Evolutionary conservation across 78 protist genomes (phyloP).

Genomic region (Planoprotostelium fungivorum): DNA sequence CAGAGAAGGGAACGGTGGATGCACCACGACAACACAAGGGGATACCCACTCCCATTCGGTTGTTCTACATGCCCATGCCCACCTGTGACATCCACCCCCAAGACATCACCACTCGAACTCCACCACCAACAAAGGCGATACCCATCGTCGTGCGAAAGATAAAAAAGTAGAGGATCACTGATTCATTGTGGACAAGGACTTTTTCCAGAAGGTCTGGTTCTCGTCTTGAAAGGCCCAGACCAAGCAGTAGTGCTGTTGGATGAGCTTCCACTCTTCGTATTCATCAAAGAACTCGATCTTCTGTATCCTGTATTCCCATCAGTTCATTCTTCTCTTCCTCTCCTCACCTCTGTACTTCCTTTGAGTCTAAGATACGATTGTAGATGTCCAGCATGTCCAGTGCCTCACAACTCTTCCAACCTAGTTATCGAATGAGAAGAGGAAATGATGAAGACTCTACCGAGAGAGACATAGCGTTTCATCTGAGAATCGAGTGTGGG

Average conservation of each 20-base stretch:
- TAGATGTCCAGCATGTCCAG: constrained; percentile 42
- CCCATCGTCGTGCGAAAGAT: no score
- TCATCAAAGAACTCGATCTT: constrained; percentile 52
- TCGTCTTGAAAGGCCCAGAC: constrained; percentile 36
- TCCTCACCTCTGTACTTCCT: not conserved
- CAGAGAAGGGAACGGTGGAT: no score
- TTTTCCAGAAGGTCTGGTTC: not conserved
- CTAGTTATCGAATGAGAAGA: not conserved
- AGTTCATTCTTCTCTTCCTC: no score
- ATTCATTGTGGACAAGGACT: no score
- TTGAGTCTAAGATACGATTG: constrained; percentile 28
- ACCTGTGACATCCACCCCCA: no score
- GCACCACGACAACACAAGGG: no score
- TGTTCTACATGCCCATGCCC: no score
- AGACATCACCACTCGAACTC: no score
- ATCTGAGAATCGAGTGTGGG: constrained; percentile 44
- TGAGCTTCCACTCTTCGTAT: constrained; percentile 60
- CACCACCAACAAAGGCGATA: no score
- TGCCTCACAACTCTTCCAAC: constrained; percentile 41
- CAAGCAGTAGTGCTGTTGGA: constrained; percentile 52
- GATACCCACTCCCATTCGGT: no score
- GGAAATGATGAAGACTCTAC: not conserved
- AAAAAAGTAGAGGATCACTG: no score
- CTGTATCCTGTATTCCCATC: no score
- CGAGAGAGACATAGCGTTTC: constrained; percentile 10